phyloP scores from a whole-genome alignment of 1,284 basidiomycete species.

The Marasmius tenuissimus region DNA sequence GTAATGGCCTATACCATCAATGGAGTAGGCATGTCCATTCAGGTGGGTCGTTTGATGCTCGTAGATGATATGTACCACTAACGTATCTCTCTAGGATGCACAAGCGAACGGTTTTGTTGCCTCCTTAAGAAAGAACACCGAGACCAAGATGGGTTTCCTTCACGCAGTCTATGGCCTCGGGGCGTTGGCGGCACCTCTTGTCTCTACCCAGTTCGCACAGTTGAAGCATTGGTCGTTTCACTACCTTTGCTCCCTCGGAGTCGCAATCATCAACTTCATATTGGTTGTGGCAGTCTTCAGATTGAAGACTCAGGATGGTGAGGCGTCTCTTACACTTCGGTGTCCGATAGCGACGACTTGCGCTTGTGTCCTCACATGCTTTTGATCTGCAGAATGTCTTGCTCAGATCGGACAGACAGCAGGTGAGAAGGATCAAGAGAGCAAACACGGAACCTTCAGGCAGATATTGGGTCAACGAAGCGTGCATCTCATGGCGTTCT shows the following conservation, averaged over 20 bases:
- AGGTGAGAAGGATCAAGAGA: constrained; percentile 35
- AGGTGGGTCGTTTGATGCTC: no score
- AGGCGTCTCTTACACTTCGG: background rate
- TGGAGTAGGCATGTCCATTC: constrained; percentile 60
- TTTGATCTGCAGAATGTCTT: constrained; percentile 35
- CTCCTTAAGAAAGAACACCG: constrained; percentile 24
- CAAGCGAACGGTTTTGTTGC: constrained; percentile 49
- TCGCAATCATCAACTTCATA: constrained; percentile 48
- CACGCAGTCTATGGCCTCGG: constrained; percentile 51
- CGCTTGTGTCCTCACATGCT: background rate
- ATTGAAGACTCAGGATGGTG: constrained; percentile 50
- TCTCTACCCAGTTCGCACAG: constrained; percentile 67
- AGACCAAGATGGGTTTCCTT: constrained; percentile 51
- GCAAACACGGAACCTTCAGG: constrained; percentile 37
- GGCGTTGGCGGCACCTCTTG: constrained; percentile 65
- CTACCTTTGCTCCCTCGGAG: constrained; percentile 60
- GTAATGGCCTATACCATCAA: constrained; percentile 58
- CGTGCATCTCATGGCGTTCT: constrained; percentile 62
- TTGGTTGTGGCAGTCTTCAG: constrained; percentile 52
- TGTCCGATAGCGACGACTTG: background rate
- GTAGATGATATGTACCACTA: no score
- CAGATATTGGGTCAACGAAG: constrained; percentile 53
- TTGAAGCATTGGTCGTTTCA: constrained; percentile 54
- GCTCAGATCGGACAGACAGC: constrained; percentile 38
- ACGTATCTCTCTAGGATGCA: no score